These are phyloP conservation scores for Podospora pseudoanserina DNA, from an alignment of 495 filamentous ascomycete species.

Conservation along the genomic window DNA sequence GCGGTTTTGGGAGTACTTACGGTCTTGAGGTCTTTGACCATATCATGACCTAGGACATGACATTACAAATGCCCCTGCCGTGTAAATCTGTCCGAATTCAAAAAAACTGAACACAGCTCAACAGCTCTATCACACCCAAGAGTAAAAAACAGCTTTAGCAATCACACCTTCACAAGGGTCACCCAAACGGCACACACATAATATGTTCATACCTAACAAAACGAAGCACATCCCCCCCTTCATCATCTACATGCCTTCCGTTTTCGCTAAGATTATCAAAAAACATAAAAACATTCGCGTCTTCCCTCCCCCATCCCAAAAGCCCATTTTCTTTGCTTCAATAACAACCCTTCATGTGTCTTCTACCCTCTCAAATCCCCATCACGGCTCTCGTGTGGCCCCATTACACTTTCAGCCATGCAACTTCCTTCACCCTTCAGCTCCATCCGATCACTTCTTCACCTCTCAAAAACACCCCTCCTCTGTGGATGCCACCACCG, in stretches of 20 bases:
- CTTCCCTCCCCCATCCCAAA: background rate
- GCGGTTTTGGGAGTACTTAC: too few species aligned
- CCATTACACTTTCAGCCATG: background rate
- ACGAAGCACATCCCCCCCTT: background rate
- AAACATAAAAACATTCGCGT: background rate
- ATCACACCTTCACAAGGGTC: too few species aligned
- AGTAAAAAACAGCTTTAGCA: too few species aligned
- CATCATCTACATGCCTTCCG: background rate
- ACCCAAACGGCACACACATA: background rate
- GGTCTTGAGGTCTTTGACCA: too few species aligned
- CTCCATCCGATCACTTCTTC: background rate
- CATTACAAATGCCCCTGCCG: too few species aligned
- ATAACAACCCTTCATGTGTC: background rate
- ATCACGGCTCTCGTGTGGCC: background rate
- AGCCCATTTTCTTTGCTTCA: background rate
- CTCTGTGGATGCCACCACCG: background rate
- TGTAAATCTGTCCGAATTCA: too few species aligned
- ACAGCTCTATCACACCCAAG: too few species aligned
- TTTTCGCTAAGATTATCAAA: background rate
- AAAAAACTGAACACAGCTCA: too few species aligned
- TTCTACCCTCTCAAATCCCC: background rate
- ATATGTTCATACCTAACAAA: slow-evolving; percentile 1
- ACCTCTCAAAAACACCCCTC: background rate
- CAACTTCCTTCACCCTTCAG: background rate
- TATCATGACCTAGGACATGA: too few species aligned